A percentile compares a stretch with the other conserved stretches of the same genome.
phyloP scores from a whole-genome alignment of 2,329 filamentous ascomycete species.

The Aureobasidium uvarum region DNA sequence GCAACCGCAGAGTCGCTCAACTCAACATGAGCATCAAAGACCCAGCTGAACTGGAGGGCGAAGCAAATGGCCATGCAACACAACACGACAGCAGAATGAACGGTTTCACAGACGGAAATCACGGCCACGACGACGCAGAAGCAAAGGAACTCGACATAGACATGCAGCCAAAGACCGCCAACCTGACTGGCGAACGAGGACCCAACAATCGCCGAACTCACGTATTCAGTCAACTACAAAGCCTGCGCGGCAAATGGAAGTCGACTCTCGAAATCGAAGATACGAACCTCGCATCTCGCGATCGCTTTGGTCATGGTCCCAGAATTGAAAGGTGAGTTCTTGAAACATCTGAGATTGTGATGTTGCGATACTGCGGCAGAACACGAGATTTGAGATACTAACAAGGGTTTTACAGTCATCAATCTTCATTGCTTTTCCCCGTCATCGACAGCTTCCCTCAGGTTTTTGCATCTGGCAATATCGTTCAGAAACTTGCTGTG shows the following conservation, averaged over 20 bases:
- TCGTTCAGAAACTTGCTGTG: conserved; percentile 47
- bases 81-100: conserved; percentile 36
- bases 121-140: conserved; percentile 4
- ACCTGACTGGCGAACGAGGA: conserved; percentile 24
- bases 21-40: conserved; percentile 64
- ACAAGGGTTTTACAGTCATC: conserved; percentile 35
- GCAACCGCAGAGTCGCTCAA: conserved; percentile 75
- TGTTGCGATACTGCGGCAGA: conserved; percentile 6
- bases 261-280: conserved; percentile 35
- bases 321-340: conserved; percentile 22
- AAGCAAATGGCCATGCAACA: conserved; percentile 32
- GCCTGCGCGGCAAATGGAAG: conserved; percentile 43
- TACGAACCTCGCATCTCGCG: conserved; percentile 35
- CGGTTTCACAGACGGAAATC: conserved; percentile 34
- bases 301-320: conserved; percentile 36
- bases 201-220: conserved; percentile 31
- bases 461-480: conserved; percentile 59
- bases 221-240: conserved; percentile 44
- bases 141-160: conserved; percentile 33
- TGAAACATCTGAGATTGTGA: conserved; percentile 28
- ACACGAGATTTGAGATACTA: neutral
- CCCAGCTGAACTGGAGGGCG: conserved; percentile 36
- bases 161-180: conserved; percentile 28
- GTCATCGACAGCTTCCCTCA: conserved; percentile 79
- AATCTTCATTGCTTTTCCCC: conserved; percentile 63